Conservation (phyloP, 2,329 filamentous ascomycete genomes). For the Arthrinium puccinioides region DNA sequence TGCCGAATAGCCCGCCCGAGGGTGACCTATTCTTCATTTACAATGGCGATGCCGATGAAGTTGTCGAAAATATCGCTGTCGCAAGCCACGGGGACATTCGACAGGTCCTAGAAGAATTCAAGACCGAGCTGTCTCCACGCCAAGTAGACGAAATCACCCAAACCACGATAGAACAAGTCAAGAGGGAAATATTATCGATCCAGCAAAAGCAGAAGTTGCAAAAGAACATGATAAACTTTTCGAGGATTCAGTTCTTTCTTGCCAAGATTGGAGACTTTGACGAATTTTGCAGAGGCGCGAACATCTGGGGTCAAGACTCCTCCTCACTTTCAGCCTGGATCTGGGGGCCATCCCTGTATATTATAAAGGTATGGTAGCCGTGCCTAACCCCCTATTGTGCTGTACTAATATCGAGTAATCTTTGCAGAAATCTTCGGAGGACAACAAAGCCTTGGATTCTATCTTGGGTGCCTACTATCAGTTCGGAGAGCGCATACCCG, state of each 20-base stretch:
- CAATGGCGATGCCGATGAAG: too few relatives aligned
- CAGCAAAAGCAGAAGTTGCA: neutral
- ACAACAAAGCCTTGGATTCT: neutral
- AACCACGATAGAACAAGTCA: neutral
- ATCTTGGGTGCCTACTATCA: neutral
- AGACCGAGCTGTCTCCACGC: neutral
- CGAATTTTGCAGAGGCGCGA: neutral
- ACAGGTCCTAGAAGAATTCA: neutral
- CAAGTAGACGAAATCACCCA: neutral
- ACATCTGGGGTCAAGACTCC: neutral
- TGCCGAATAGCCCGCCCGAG: too few relatives aligned
- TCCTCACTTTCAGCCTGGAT: neutral
- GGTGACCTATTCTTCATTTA: too few relatives aligned
- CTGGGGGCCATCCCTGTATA: neutral
- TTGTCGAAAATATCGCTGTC: neutral
- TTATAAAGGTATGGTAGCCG: neutral
- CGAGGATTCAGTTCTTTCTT: neutral
- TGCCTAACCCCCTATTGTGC: too few relatives aligned
- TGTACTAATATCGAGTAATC: neutral
- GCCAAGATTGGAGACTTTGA: neutral
- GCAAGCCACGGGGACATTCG: neutral
- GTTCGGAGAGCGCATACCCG: neutral
- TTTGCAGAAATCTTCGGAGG: neutral
- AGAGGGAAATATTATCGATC: neutral
- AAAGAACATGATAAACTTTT: neutral